A percentile compares a stretch with the other conserved stretches of the same genome.
Conservation (phyloP, 2,329 filamentous ascomycete genomes). For the Penicillium nordicum region DNA sequence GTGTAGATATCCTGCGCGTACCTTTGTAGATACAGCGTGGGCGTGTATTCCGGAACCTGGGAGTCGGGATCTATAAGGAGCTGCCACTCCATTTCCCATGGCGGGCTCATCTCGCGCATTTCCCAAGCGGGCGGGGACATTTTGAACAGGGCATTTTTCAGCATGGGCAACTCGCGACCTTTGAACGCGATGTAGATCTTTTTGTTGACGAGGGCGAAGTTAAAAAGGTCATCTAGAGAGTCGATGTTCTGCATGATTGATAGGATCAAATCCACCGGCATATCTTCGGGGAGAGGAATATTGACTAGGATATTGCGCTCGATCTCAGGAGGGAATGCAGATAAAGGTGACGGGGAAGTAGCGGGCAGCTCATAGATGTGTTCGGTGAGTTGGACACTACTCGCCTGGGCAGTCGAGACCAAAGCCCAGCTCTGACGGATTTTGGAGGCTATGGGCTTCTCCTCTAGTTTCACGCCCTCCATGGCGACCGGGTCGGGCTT, state of each 20-base stretch:
- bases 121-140: conserved; percentile 60
- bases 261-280: conserved; percentile 51
- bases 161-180: conserved; percentile 52
- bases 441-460: conserved; percentile 5
- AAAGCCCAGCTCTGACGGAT: conserved; percentile 13
- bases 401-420: conserved; percentile 20
- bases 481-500: background rate
- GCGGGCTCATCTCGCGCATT: conserved; percentile 56
- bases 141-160: conserved; percentile 50
- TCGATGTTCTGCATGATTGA: conserved; percentile 50
- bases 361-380: conserved; percentile 37
- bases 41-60: conserved; percentile 53
- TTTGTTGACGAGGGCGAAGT: conserved; percentile 52
- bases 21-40: conserved; percentile 50
- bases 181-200: conserved; percentile 59
- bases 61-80: conserved; percentile 44
- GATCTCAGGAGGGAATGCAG: conserved; percentile 3
- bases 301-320: conserved; percentile 11
- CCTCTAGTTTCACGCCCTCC: background rate
- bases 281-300: conserved; percentile 38
- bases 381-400: conserved; percentile 19
- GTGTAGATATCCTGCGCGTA: conserved; percentile 54
- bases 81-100: conserved; percentile 45
- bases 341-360: conserved; percentile 20
- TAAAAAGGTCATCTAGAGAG: conserved; percentile 54